Percentiles rank a stretch among this genome's conserved stretches.
Evolutionary conservation across 1,284 basidiomycete genomes (phyloP).

Genomic region (Tylopilus orsonianus): DNA sequence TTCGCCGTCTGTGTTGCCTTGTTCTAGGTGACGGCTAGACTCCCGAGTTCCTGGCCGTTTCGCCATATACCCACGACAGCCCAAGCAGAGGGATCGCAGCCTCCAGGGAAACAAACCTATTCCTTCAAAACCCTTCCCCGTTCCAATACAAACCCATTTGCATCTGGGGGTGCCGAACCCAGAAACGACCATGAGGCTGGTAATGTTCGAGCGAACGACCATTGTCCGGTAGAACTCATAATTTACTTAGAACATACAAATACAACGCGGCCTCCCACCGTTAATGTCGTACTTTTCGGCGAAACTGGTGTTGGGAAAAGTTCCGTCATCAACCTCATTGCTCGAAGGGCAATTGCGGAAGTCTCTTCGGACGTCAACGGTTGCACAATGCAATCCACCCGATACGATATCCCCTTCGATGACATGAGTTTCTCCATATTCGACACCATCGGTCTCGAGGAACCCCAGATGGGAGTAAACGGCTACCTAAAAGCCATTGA

Average conservation of each 20-base stretch:
- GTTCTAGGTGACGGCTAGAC: slow-evolving; percentile 13
- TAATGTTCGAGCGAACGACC: slow-evolving; percentile 10
- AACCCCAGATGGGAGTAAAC: slow-evolving; percentile 33
- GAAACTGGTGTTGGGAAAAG: slow-evolving; percentile 38
- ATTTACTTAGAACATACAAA: slow-evolving; percentile 2
- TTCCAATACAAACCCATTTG: slow-evolving; percentile 1
- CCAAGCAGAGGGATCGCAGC: neutral
- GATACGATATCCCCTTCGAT: slow-evolving; percentile 25
- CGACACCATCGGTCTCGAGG: slow-evolving; percentile 44
- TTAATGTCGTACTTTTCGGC: slow-evolving; percentile 34
- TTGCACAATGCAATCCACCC: slow-evolving; percentile 33
- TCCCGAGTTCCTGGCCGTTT: neutral
- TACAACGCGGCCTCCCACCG: neutral
- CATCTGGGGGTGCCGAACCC: neutral
- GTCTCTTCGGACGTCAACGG: slow-evolving; percentile 32
- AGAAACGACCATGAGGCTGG: slow-evolving; percentile 3
- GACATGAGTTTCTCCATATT: slow-evolving; percentile 29
- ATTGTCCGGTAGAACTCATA: slow-evolving; percentile 10
- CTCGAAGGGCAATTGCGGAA: slow-evolving; percentile 23
- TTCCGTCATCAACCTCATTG: slow-evolving; percentile 36
- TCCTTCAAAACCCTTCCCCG: neutral
- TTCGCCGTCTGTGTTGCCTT: neutral
- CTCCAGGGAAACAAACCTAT: neutral
- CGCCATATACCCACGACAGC: slow-evolving; percentile 2
- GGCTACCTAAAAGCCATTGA: slow-evolving; percentile 35